phyloP scores from a whole-genome alignment of 108 stramenopile genomes.

The Discostella stelligeroides region DNA sequence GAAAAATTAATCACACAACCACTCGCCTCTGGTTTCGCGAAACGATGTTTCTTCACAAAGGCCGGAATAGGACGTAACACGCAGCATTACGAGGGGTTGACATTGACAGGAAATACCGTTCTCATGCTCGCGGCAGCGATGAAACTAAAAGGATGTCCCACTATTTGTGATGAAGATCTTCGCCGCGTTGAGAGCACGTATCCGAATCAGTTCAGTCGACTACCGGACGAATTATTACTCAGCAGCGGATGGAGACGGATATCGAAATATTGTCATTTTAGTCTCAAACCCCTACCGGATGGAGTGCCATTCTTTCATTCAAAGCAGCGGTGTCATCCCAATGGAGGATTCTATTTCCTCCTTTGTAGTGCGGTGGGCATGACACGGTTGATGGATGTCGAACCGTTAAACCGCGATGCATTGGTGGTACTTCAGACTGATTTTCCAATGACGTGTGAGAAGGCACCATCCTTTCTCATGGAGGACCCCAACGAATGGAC shows the following conservation, averaged over 20 bases:
- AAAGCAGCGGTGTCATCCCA: slow-evolving; percentile 75
- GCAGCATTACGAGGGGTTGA: slow-evolving; percentile 88
- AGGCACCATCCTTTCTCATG: slow-evolving; percentile 64
- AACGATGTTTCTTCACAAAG: slow-evolving; percentile 89
- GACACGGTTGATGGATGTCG: slow-evolving; percentile 83
- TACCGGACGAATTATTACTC: slow-evolving; percentile 83
- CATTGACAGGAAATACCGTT: slow-evolving; percentile 84
- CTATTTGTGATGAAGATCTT: slow-evolving; percentile 92
- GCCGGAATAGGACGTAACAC: slow-evolving; percentile 78
- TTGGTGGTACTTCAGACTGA: slow-evolving; percentile 84
- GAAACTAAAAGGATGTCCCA: slow-evolving; percentile 91
- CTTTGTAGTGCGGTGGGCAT: slow-evolving; percentile 81
- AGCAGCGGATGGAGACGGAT: slow-evolving; percentile 85
- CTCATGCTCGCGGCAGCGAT: slow-evolving; percentile 85
- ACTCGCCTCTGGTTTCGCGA: slow-evolving; percentile 80
- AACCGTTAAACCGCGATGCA: slow-evolving; percentile 81
- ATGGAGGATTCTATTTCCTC: slow-evolving; percentile 85
- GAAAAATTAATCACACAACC: slow-evolving; percentile 53
- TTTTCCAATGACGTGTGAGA: slow-evolving; percentile 79
- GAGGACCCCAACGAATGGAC: slow-evolving; percentile 82
- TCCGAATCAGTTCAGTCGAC: slow-evolving; percentile 83
- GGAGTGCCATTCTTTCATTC: slow-evolving; percentile 67
- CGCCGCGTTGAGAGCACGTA: slow-evolving; percentile 84
- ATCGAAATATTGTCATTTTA: slow-evolving; percentile 87
- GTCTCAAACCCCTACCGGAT: slow-evolving; percentile 74